Percentiles rank a stretch among this genome's conserved stretches.
Evolutionary conservation across 1,284 basidiomycete species (phyloP).

Genomic region (Cutaneotrichosporon cyanovorans): DNA sequence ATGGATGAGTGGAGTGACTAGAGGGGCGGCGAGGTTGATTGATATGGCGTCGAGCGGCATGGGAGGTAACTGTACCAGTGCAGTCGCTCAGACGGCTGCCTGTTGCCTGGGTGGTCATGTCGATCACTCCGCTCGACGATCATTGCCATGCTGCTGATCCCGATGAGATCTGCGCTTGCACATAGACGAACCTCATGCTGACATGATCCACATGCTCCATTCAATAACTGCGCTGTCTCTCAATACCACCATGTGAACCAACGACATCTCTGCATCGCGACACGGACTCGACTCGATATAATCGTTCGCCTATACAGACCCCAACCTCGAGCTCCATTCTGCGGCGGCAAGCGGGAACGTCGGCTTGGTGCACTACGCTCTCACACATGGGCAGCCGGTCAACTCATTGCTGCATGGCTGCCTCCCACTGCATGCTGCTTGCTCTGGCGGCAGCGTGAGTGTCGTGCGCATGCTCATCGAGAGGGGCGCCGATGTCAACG

Average conservation of each 20-base stretch:
- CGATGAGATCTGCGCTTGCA: no score
- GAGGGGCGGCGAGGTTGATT: no score
- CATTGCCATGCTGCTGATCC: no score
- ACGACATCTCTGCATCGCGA: neutral
- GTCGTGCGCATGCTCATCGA: slow-evolving; percentile 81
- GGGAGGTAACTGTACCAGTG: no score
- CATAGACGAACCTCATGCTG: neutral
- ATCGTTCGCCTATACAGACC: slow-evolving; percentile 52
- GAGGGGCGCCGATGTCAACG: slow-evolving; percentile 86
- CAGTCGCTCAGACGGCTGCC: no score
- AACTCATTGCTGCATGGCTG: slow-evolving; percentile 88
- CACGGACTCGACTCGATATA: neutral
- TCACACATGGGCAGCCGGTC: slow-evolving; percentile 85
- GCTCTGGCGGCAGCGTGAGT: slow-evolving; percentile 72
- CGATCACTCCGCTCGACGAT: no score
- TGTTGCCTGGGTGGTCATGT: no score
- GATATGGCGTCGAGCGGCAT: no score
- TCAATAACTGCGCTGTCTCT: neutral
- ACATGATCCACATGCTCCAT: neutral
- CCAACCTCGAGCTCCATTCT: slow-evolving; percentile 78
- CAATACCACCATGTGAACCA: neutral
- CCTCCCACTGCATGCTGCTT: slow-evolving; percentile 82
- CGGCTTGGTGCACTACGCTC: slow-evolving; percentile 54
- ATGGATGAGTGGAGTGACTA: no score
- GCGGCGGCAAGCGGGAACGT: slow-evolving; percentile 81